These are phyloP conservation scores for Diaporthe amygdali DNA, from an alignment of 2,329 filamentous ascomycete genomes.

Conservation along the genomic window DNA sequence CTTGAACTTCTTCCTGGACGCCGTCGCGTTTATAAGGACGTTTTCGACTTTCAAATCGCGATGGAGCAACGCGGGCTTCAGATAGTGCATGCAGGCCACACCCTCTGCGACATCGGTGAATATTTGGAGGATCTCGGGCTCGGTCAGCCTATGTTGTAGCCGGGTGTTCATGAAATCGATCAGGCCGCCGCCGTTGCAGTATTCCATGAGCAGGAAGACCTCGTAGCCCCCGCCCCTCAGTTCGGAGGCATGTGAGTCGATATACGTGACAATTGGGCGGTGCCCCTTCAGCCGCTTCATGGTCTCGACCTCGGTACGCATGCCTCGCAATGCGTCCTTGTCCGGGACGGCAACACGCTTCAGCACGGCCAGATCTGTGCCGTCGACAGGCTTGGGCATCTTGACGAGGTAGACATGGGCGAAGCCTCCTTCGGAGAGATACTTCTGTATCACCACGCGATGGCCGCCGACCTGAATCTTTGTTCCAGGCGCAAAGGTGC, in stretches of 20 bases:
- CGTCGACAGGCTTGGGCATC: constrained; percentile 76
- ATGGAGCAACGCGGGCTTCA: constrained; percentile 91
- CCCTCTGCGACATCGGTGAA: constrained; percentile 96
- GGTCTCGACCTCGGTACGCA: constrained; percentile 98
- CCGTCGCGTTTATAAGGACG: constrained; percentile 80
- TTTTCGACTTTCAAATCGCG: constrained; percentile 98
- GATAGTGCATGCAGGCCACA: constrained; percentile 98
- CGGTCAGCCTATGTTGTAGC: constrained; percentile 92
- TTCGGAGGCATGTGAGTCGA: constrained; percentile 97
- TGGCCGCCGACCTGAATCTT: constrained; percentile 96
- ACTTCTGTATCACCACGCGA: constrained; percentile 92
- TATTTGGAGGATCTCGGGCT: constrained; percentile 96
- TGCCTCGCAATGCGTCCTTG: constrained; percentile 90
- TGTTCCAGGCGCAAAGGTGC: constrained; percentile 90
- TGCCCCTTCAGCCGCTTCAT: constrained; percentile 99
- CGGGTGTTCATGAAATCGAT: constrained; percentile 99
- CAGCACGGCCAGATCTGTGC: constrained; percentile 81
- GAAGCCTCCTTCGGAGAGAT: constrained; percentile 97
- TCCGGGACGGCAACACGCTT: constrained; percentile 97
- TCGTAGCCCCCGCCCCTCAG: constrained; percentile 93
- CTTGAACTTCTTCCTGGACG: constrained; percentile 81
- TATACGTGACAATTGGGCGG: constrained; percentile 94
- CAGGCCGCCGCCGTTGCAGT: constrained; percentile 89
- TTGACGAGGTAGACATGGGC: constrained; percentile 98
- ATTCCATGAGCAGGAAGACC: constrained; percentile 98